Percentiles rank a stretch among this genome's conserved stretches.
Evolutionary conservation across 2,329 filamentous ascomycete genomes (phyloP).

Genomic region (Botrytis cinerea): DNA sequence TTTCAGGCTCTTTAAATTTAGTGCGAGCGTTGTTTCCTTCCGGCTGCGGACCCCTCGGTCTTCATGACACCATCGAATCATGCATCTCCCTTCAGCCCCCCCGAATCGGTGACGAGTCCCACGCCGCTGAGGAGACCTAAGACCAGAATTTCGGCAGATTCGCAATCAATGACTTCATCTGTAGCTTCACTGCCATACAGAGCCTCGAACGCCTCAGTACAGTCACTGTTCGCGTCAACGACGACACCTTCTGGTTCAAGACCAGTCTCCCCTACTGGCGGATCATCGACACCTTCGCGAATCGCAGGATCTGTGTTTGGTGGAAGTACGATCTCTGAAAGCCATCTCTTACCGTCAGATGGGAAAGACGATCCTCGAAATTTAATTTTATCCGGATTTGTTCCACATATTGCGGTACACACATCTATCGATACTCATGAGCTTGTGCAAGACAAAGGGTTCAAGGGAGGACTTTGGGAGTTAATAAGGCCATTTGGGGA

Average conservation of each 20-base stretch:
- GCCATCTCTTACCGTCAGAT: conserved; percentile 34
- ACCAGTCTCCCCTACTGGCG: conserved; percentile 64
- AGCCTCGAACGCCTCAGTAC: conserved; percentile 57
- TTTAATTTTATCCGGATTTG: conserved; percentile 80
- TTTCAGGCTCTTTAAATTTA: conserved; percentile 45
- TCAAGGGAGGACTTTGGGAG: conserved; percentile 78
- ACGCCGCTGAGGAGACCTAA: conserved; percentile 61
- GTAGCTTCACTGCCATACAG: conserved; percentile 55
- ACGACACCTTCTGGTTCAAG: conserved; percentile 68
- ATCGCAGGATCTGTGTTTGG: conserved; percentile 61
- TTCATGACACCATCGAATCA: conserved; percentile 70
- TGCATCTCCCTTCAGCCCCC: conserved; percentile 67
- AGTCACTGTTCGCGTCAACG: conserved; percentile 65
- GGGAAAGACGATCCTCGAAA: conserved; percentile 53
- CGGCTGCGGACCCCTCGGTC: conserved; percentile 32
- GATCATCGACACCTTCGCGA: conserved; percentile 57
- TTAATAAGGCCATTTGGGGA: conserved; percentile 91
- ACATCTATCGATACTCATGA: conserved; percentile 85
- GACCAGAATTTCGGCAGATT: conserved; percentile 53
- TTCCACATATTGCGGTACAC: conserved; percentile 84
- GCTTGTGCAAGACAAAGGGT: conserved; percentile 79
- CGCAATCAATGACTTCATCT: conserved; percentile 53
- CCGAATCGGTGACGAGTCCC: conserved; percentile 47
- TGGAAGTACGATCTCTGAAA: conserved; percentile 42
- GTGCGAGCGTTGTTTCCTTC: conserved; percentile 22